A percentile compares a stretch with the other conserved stretches of the same genome.
Evolutionary conservation across 495 filamentous ascomycete genomes (phyloP).

Genomic region (Neurospora sublineolata): DNA sequence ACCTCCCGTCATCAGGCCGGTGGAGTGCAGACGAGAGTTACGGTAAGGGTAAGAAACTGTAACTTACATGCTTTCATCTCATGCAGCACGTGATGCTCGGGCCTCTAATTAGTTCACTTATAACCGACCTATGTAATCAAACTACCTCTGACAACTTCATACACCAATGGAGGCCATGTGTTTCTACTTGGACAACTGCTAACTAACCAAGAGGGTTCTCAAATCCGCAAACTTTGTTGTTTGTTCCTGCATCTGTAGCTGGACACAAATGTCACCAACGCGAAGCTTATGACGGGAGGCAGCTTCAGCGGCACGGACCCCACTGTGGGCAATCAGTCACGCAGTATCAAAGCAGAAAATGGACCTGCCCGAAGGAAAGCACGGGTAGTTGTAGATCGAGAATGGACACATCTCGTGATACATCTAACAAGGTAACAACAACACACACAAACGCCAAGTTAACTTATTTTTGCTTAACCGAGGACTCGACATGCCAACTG

Average conservation of each 20-base stretch:
- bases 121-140: not conserved
- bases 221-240: not conserved
- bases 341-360: not conserved
- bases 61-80: not conserved
- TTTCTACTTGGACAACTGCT: not conserved
- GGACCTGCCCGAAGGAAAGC: not conserved
- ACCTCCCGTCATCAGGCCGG: too few species aligned
- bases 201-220: not conserved
- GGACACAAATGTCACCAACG: not conserved
- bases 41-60: not conserved
- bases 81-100: not conserved
- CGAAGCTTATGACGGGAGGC: not conserved
- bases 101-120: not conserved
- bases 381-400: not conserved
- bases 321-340: not conserved
- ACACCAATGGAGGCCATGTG: not conserved
- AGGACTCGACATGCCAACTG: not conserved
- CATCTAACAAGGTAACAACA: not conserved
- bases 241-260: not conserved
- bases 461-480: not conserved
- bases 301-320: not conserved
- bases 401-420: not conserved
- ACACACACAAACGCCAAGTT: not conserved
- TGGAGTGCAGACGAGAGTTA: not conserved
- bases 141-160: not conserved